Base-by-base conservation (phyloP, 2,329 filamentous ascomycete species). In the Biscogniauxia mediterranea region DNA sequence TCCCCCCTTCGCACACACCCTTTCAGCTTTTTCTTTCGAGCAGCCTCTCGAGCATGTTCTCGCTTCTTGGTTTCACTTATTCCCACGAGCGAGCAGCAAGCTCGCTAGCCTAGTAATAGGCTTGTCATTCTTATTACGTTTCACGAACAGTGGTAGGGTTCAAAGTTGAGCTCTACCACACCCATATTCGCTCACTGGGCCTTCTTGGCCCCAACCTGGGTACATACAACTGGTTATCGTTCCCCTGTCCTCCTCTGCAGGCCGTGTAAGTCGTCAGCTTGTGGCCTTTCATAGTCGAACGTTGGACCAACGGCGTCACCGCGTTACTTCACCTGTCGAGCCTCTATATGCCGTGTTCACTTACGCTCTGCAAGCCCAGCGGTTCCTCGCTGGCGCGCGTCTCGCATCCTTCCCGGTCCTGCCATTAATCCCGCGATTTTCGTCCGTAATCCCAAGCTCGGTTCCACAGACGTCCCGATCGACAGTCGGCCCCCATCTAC, bases 381-480 rank as follows among this genome's bases (percentile, higher is more conserved):
- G 28, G 25, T 42, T 42, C n/a, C 26, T 19, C 20, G 26, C 26
- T 38, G 25, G 26, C 54, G 20, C 28, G 17, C 54, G 32, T 19
- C 25, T 42, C 26, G 60, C 58, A 59, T 52, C 21, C 7, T 23
- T 52, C 19, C 50, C 19, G 19, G 19, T 7, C 19, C 19, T 52
- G 21, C 50, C 21, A 25, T 52, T 52, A 64, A 65, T 62, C 59
- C 55, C 59, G 60, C 60, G 60, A 28, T 52, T 49, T 25, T 51
- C 32, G 65, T 63, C 66, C 55, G 54, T 57, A 62, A 63, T 42
- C 66, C 63, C 67, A 65, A 59, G 57, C 60, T 66, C 61, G 63
- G 64, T 65, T 63, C 62, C 66, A 52, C 61, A 61, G 54, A 65
- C 59, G 52, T 63, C 58, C 63, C 61, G 69, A 72, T 71, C 71